Evolutionary conservation across 257 asterid species (phyloP).

Genomic region (Asclepias syriaca): DNA sequence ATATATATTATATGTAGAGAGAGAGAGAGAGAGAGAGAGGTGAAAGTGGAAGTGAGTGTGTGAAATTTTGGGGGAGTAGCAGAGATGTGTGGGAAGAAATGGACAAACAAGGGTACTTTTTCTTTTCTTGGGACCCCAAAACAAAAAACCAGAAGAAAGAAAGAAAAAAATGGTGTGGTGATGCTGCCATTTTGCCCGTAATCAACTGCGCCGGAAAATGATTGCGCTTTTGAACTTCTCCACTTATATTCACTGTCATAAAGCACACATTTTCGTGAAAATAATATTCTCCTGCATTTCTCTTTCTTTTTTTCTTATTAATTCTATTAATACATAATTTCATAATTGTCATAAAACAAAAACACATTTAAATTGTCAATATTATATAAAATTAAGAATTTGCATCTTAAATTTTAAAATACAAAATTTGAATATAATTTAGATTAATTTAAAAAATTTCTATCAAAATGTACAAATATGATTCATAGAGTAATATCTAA

Average conservation of each 20-base stretch:
- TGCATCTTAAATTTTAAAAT: too few relatives aligned
- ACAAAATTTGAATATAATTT: too few relatives aligned
- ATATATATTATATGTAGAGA: too few relatives aligned
- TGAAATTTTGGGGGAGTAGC: background rate
- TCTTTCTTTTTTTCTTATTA: background rate
- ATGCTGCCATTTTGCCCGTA: constrained; percentile 37
- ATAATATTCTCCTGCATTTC: constrained; percentile 28
- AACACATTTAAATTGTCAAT: too few relatives aligned
- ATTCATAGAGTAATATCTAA: too few relatives aligned
- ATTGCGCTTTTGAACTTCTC: constrained; percentile 63
- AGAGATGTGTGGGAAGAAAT: constrained; percentile 24
- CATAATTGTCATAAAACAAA: background rate
- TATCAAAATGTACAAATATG: too few relatives aligned
- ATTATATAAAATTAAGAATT: too few relatives aligned
- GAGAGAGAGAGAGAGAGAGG: background rate
- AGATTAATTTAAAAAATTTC: too few relatives aligned
- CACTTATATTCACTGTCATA: constrained; percentile 39
- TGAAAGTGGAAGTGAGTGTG: constrained; percentile 3
- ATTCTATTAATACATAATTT: background rate
- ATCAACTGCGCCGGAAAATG: constrained; percentile 79
- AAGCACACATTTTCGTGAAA: constrained; percentile 20
- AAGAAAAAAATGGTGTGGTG: background rate
- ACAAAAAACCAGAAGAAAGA: background rate
- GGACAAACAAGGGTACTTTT: constrained; percentile 21
- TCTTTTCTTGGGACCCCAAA: constrained; percentile 37